Base-by-base conservation (phyloP, 140 eudicot genomes). In the Senecio squalidus region DNA sequence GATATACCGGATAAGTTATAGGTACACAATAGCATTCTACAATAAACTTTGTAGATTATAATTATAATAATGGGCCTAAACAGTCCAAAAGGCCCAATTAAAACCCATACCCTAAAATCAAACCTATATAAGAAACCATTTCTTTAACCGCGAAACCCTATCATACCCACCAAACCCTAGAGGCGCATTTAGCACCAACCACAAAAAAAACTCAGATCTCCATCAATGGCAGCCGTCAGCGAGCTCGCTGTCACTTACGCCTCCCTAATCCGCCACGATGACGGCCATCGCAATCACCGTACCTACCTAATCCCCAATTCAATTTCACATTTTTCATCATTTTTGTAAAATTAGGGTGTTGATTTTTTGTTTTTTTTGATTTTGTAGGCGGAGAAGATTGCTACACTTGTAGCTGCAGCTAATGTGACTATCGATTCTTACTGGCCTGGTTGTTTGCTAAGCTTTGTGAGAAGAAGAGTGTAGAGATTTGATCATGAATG, bases 361-460 rank as follows among this genome's bases (percentile, higher is more conserved):
- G 24, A 1, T 20, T 41, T 23, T 4, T 4, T 55, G 2, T 40
- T 31, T 15, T 20, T 15, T 53, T 33, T 8, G 0, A 30, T 30
- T 9, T 5, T 59, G 11, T 43, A 83, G 93, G 68, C 84, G 17
- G 93, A 83, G 68, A 83, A 83, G 70, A 76, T 83, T 22, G 66
- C 84, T 3, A 66, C 79, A 7, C 27, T 83, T 9, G 84, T 83
- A 31, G 70, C 70, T n/a, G 81, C 93, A 26, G 93, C 93, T 2
- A 70, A 73, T 48, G 57, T 83, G n/a, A 58, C 15, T 21, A 70
- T 83, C 6, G 93, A 83, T 15, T 74, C 93, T 1, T 83, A 83
- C 82, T 83, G 93, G 93, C 93, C 87, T 5, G 30, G 81, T 50
- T 83, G n/a, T 80, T 83, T 49, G 79, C 93, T 8, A 83, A 83